These are phyloP conservation scores for Pseudogymnoascus sp. DNA, from an alignment of 2,329 filamentous ascomycete genomes.

Conservation along the genomic window DNA sequence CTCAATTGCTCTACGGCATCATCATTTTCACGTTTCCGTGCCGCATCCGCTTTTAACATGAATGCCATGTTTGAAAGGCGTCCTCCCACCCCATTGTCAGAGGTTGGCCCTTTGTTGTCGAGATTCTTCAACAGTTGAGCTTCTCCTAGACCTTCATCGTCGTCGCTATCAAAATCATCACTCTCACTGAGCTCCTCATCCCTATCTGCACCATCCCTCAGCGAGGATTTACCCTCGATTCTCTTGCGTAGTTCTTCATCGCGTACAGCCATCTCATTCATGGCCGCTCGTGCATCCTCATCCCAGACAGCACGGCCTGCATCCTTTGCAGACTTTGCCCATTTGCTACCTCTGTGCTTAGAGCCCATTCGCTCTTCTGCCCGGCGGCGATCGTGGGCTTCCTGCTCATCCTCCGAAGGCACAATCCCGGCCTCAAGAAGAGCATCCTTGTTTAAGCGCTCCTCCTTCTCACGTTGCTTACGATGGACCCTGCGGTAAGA, in stretches of 20 bases:
- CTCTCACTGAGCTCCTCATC: conserved; percentile 51
- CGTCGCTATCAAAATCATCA: conserved; percentile 46
- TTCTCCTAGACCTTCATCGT: conserved; percentile 42
- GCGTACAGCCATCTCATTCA: conserved; percentile 56
- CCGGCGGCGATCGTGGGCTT: conserved; percentile 53
- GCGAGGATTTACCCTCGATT: conserved; percentile 54
- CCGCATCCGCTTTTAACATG: conserved; percentile 82
- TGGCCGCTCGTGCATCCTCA: conserved; percentile 57
- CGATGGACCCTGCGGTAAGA: conserved; percentile 87
- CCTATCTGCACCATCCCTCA: conserved; percentile 34
- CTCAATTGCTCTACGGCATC: conserved; percentile 63
- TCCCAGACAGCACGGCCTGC: conserved; percentile 61
- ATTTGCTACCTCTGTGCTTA: conserved; percentile 63
- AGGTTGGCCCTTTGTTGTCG: conserved; percentile 26
- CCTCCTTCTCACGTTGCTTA: conserved; percentile 59
- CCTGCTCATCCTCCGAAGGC: conserved; percentile 55
- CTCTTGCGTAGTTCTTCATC: conserved; percentile 60
- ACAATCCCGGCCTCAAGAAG: conserved; percentile 52
- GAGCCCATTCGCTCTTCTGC: conserved; percentile 64
- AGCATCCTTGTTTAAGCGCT: conserved; percentile 49
- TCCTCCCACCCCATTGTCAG: conserved; percentile 41
- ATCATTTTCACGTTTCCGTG: conserved; percentile 72
- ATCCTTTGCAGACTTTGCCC: conserved; percentile 61
- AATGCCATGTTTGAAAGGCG: conserved; percentile 82
- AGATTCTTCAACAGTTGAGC: conserved; percentile 42